Percentiles rank a stretch among this genome's conserved stretches.
These are phyloP conservation scores for Anthoceros angustus DNA, from an alignment of 225 moss, liverwort and hornwort genomes.

Conservation along the genomic window DNA sequence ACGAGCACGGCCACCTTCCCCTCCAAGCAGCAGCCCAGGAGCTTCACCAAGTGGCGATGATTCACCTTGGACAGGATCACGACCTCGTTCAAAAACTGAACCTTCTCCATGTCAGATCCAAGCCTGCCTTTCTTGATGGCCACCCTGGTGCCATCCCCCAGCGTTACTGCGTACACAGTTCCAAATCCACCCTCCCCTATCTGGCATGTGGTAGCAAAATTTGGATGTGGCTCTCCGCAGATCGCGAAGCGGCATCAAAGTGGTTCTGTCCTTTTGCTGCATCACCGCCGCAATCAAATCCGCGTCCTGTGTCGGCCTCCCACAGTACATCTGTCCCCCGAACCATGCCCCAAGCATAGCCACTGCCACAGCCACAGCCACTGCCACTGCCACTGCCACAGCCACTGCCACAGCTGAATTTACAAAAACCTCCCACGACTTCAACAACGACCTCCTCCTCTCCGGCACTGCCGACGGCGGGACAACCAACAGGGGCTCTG, in stretches of 20 bases:
- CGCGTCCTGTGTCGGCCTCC: not conserved
- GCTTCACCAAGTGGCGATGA: conserved; percentile 19
- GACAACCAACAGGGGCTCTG: not conserved
- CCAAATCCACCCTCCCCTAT: conserved; percentile 22
- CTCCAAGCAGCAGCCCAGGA: conserved; percentile 20
- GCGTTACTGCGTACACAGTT: conserved; percentile 12
- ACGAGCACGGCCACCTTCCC: conserved; percentile 16
- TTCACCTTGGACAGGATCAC: conserved; percentile 12
- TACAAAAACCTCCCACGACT: no score
- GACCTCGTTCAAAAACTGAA: conserved; percentile 13
- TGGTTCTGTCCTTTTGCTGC: not conserved
- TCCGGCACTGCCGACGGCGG: not conserved
- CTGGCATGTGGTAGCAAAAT: conserved; percentile 6
- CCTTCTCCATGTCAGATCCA: conserved; percentile 12
- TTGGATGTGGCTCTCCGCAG: conserved; percentile 14
- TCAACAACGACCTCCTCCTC: not conserved
- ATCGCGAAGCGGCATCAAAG: conserved; percentile 9
- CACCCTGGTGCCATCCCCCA: conserved; percentile 11
- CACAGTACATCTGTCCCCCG: not conserved
- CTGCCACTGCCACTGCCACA: no score
- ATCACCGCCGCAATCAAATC: not conserved
- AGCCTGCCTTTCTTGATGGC: conserved; percentile 16
- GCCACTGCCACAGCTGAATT: no score
- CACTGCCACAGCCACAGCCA: no score
- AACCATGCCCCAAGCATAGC: no score